Evolutionary conservation across 768 basidiomycete genomes (phyloP).

Genomic region (Rhizopogon vesiculosus): DNA sequence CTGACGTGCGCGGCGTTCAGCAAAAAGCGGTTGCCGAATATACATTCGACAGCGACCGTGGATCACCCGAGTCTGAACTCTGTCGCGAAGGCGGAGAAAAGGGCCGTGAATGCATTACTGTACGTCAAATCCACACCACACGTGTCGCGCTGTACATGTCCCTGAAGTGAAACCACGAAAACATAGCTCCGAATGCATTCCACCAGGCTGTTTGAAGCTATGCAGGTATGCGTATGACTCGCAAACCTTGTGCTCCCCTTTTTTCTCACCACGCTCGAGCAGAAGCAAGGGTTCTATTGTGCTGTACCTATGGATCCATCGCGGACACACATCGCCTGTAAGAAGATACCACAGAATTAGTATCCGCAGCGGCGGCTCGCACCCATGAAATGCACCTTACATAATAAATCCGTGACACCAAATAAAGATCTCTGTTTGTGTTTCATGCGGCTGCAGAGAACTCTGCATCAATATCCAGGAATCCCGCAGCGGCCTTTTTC

Average conservation of each 20-base stretch:
- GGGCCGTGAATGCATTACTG: conserved; percentile 50
- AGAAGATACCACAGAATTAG: conserved; percentile 45
- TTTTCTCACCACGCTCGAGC: conserved; percentile 3
- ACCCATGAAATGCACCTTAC: background rate
- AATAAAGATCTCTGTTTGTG: background rate
- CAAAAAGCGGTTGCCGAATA: conserved; percentile 41
- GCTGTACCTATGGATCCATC: conserved; percentile 61
- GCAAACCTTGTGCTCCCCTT: background rate
- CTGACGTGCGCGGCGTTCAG: background rate
- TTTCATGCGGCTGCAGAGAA: background rate
- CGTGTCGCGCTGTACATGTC: conserved; percentile 5
- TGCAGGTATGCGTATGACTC: conserved; percentile 49
- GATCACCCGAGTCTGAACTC: conserved; percentile 51
- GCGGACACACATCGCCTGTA: conserved; percentile 66
- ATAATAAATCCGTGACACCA: background rate
- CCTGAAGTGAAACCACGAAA: conserved; percentile 5
- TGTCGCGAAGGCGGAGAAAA: conserved; percentile 45
- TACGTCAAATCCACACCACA: conserved; percentile 26
- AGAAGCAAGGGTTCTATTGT: conserved; percentile 69
- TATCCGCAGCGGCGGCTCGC: background rate
- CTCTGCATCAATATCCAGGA: conserved; percentile 51
- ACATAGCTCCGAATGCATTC: conserved; percentile 58
- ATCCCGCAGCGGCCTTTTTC: conserved; percentile 58
- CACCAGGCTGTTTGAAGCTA: conserved; percentile 58
- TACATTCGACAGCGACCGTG: conserved; percentile 59